Conservation (phyloP, 2,329 filamentous ascomycete species). For the Xylaria polymorpha region DNA sequence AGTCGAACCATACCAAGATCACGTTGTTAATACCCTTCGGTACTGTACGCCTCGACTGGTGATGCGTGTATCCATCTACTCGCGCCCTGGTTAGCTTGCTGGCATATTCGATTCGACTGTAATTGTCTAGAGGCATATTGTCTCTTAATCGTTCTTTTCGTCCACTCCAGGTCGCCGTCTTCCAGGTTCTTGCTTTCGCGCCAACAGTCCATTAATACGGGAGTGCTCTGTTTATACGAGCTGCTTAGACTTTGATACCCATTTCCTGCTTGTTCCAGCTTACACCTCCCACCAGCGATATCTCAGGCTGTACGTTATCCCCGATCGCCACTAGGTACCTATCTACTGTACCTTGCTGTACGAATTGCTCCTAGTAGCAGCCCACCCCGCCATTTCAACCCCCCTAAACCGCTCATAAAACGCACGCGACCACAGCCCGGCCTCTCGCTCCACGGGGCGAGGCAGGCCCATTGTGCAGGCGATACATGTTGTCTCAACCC, state of each 20-base stretch:
- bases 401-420: slow-evolving; percentile 24
- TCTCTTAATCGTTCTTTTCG: slow-evolving; percentile 9
- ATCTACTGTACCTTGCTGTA: background rate
- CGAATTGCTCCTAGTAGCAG: background rate
- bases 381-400: slow-evolving; percentile 5
- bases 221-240: slow-evolving; percentile 17
- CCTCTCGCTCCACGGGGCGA: slow-evolving; percentile 28
- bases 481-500: slow-evolving; percentile 49
- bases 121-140: background rate
- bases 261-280: slow-evolving; percentile 7
- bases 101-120: slow-evolving; percentile 18
- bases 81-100: background rate
- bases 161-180: background rate
- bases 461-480: slow-evolving; percentile 21
- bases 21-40: slow-evolving; percentile 15
- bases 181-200: background rate
- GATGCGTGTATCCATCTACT: slow-evolving; percentile 12
- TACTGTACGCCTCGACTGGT: slow-evolving; percentile 8
- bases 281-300: too few relatives aligned
- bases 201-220: slow-evolving; percentile 1
- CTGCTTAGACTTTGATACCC: slow-evolving; percentile 10
- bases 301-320: too few relatives aligned
- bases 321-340: background rate
- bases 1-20: slow-evolving; percentile 30
- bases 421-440: slow-evolving; percentile 29